phyloP scores from a whole-genome alignment of 2,329 filamentous ascomycete species.

The Exophiala mesophila region DNA sequence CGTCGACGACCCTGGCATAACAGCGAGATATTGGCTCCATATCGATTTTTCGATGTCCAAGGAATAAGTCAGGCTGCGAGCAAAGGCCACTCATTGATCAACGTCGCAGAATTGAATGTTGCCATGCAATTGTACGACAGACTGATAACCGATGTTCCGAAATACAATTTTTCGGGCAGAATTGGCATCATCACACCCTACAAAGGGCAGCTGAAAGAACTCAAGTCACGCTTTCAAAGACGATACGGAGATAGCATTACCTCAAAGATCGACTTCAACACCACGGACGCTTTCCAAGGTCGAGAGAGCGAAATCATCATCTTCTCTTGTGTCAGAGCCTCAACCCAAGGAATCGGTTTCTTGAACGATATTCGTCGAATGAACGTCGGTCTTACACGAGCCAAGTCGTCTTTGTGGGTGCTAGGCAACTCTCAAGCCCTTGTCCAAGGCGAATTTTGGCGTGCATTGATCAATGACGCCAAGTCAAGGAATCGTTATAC shows the following conservation, averaged over 20 bases:
- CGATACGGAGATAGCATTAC: slow-evolving; percentile 71
- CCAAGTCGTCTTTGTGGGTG: slow-evolving; percentile 94
- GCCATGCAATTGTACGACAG: slow-evolving; percentile 80
- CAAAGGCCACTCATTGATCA: slow-evolving; percentile 84
- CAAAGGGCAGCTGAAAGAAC: slow-evolving; percentile 80
- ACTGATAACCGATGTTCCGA: slow-evolving; percentile 65
- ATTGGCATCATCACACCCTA: slow-evolving; percentile 98
- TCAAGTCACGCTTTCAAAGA: slow-evolving; percentile 68
- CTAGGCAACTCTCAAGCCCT: slow-evolving; percentile 86
- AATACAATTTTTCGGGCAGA: slow-evolving; percentile 69
- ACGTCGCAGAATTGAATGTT: slow-evolving; percentile 78
- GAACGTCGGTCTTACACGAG: slow-evolving; percentile 97
- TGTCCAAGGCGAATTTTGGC: slow-evolving; percentile 86
- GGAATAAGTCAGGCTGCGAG: slow-evolving; percentile 78
- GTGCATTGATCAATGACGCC: slow-evolving; percentile 76
- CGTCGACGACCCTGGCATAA: slow-evolving; percentile 81
- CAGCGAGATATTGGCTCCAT: slow-evolving; percentile 76
- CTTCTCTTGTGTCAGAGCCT: slow-evolving; percentile 95
- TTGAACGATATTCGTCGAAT: slow-evolving; percentile 97
- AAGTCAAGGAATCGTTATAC: slow-evolving; percentile 71
- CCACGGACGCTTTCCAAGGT: slow-evolving; percentile 95
- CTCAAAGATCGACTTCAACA: slow-evolving; percentile 90
- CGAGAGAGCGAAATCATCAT: slow-evolving; percentile 97
- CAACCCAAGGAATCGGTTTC: slow-evolving; percentile 92
- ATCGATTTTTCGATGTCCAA: slow-evolving; percentile 94